Conservation (phyloP, 176 grass and related monocot species). For the Pharus latifolius region DNA sequence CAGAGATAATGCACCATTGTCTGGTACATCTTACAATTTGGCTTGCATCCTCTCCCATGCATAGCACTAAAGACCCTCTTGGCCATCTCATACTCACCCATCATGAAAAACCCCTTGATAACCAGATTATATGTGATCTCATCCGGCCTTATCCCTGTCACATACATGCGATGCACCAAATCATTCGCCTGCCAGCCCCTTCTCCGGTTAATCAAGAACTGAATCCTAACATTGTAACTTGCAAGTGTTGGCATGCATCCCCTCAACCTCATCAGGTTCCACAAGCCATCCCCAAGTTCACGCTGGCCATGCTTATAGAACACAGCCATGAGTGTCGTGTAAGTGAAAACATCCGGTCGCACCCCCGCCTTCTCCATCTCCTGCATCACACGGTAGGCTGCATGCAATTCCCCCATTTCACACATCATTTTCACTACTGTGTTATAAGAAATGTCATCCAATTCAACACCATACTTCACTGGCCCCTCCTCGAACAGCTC, state of each 20-base stretch:
- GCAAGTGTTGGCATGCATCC: conserved; percentile 59
- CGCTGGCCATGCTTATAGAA: conserved; percentile 59
- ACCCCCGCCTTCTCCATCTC: conserved; percentile 56
- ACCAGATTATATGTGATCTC: conserved; percentile 84
- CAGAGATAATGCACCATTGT: conserved; percentile 97
- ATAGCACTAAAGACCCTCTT: conserved; percentile 58
- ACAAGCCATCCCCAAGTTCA: conserved; percentile 75
- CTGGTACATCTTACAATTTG: conserved; percentile 74
- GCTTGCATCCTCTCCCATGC: conserved; percentile 68
- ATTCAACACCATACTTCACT: conserved; percentile 39
- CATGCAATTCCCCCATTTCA: conserved; percentile 45
- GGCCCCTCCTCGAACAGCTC: conserved; percentile 28
- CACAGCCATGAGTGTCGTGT: conserved; percentile 66
- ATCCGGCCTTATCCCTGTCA: conserved; percentile 46
- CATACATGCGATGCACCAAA: conserved; percentile 52
- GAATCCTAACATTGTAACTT: conserved; percentile 94
- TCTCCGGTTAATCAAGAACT: conserved; percentile 57
- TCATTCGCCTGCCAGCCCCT: conserved; percentile 73
- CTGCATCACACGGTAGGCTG: conserved; percentile 53
- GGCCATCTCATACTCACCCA: conserved; percentile 73
- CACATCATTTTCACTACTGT: conserved; percentile 66
- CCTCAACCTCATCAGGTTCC: conserved; percentile 88
- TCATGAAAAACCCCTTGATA: conserved; percentile 90
- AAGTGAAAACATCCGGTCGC: conserved; percentile 65
- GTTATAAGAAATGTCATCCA: conserved; percentile 82